These are phyloP conservation scores for Cladosporium sp. DNA, from an alignment of 2,329 filamentous ascomycete genomes.

Conservation along the genomic window DNA sequence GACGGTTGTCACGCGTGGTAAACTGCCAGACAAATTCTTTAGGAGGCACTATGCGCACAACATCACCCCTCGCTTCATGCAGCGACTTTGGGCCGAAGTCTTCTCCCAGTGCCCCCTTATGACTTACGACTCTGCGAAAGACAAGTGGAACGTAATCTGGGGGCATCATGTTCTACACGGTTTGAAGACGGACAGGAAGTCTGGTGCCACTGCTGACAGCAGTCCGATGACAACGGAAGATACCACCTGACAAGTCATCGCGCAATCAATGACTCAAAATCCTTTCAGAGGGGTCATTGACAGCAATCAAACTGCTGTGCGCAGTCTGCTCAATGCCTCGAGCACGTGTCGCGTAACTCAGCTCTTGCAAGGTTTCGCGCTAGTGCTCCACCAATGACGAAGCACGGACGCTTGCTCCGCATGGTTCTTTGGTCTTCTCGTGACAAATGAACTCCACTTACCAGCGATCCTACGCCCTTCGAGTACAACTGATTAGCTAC, in stretches of 20 bases:
- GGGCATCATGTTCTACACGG: slow-evolving; percentile 20
- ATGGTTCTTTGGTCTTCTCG: neutral
- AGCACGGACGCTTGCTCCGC: neutral
- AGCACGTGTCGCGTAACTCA: neutral
- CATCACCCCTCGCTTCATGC: slow-evolving; percentile 44
- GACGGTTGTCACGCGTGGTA: slow-evolving; percentile 17
- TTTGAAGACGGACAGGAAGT: neutral
- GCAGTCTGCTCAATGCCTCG: too few species aligned
- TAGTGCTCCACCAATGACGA: neutral
- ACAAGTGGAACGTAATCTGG: slow-evolving; percentile 34
- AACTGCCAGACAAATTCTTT: slow-evolving; percentile 10
- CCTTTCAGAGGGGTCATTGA: neutral
- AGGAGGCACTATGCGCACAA: slow-evolving; percentile 25
- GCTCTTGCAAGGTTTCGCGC: neutral
- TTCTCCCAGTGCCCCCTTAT: slow-evolving; percentile 41
- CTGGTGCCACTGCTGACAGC: neutral
- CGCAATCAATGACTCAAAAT: neutral
- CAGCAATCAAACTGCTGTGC: neutral
- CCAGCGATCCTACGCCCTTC: slow-evolving; percentile 2
- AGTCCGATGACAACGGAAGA: neutral
- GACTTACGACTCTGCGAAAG: slow-evolving; percentile 31
- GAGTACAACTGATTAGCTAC: slow-evolving; percentile 2
- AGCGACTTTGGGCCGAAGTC: slow-evolving; percentile 40
- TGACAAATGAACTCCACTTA: slow-evolving; percentile 4
- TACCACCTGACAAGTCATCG: neutral